Conservation (phyloP, 352 stramenopile species). For the Pelagophyceae sp. region DNA sequence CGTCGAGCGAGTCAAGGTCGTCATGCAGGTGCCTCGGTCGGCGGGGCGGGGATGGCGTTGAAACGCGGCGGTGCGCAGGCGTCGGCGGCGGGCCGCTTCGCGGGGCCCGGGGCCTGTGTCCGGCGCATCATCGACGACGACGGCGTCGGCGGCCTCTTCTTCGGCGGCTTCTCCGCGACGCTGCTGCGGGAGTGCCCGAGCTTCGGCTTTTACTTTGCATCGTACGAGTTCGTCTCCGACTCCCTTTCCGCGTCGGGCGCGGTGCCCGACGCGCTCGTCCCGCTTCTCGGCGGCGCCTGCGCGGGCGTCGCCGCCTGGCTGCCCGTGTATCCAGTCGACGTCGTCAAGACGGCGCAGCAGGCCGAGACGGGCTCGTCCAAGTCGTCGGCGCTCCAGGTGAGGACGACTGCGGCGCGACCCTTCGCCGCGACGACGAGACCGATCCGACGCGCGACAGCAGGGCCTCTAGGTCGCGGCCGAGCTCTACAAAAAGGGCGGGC, state of each 20-base stretch:
- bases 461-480: slow-evolving; percentile 21
- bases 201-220: slow-evolving; percentile 51
- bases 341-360: slow-evolving; percentile 45
- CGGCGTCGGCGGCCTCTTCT: background rate
- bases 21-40: no score
- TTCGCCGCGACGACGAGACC: background rate
- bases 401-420: background rate
- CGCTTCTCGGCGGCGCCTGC: slow-evolving; percentile 4
- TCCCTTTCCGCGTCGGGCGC: slow-evolving; percentile 38
- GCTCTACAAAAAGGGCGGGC: slow-evolving; percentile 42
- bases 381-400: slow-evolving; percentile 12
- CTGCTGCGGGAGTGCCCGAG: slow-evolving; percentile 27
- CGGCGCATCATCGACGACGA: slow-evolving; percentile 35
- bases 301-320: slow-evolving; percentile 43
- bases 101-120: slow-evolving; percentile 35
- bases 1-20: slow-evolving; percentile 52
- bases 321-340: slow-evolving; percentile 51
- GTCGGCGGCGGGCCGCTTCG: slow-evolving; percentile 31
- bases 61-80: no score
- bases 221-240: slow-evolving; percentile 47
- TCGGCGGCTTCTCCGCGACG: background rate
- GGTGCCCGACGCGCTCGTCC: background rate
- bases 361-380: slow-evolving; percentile 23
- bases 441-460: slow-evolving; percentile 28
- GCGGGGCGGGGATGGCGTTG: no score